Evolutionary conservation across 352 stramenopile genomes (phyloP), one percentile per base, ranked within the genome.

Genomic region (Globisporangium mamillatum): DNA sequence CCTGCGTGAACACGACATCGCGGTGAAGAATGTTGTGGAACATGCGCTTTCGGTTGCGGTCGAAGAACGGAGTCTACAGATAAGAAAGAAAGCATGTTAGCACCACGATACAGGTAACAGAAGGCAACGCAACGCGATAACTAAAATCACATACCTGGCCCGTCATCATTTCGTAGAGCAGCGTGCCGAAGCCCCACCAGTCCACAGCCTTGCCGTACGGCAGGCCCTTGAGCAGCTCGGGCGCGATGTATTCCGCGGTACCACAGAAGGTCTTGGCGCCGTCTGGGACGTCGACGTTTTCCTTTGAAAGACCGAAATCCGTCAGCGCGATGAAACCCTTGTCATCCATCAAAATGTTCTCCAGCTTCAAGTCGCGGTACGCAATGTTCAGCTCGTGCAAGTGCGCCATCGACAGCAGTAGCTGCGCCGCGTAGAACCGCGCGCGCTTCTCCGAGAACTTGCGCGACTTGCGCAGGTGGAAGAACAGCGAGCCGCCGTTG

Each of bases 141-240:
- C 38, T 18, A 50, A n/a, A 24, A 52, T 12, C 2, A 52, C 44
- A 52, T 52, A 52, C 44, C 44, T 86, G 75, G 24, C 94, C 93
- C 9, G 91, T 93, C 78, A 98, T 97, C 91, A 98, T 98, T 82
- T 98, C 95, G 78, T 98, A 98, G 58, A 97, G 78, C 48, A 98
- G 79, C 22, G 86, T 97, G 24, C 94, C 94, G 69, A 98, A 97
- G 38, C 88, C 88, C 94, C 94, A 98, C 92, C 92, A 98, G 72
- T 98, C 94, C 16, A 98, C 93, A 16, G 87, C 84, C 70, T 92
- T 90, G 54, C 90, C 89, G 72, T 98, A 98, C 27, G 84, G 82
- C 63, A 96, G 75, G 18, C 91, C 90, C 78, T 93, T 93, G 20
- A 98, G 76, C 60, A 98, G 67, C 74, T 98, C 92, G 0, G 92